Percentiles rank a stretch among this genome's conserved stretches.
These are phyloP conservation scores for Metarhizium album DNA, from an alignment of 2,329 filamentous ascomycete species.

Conservation along the genomic window DNA sequence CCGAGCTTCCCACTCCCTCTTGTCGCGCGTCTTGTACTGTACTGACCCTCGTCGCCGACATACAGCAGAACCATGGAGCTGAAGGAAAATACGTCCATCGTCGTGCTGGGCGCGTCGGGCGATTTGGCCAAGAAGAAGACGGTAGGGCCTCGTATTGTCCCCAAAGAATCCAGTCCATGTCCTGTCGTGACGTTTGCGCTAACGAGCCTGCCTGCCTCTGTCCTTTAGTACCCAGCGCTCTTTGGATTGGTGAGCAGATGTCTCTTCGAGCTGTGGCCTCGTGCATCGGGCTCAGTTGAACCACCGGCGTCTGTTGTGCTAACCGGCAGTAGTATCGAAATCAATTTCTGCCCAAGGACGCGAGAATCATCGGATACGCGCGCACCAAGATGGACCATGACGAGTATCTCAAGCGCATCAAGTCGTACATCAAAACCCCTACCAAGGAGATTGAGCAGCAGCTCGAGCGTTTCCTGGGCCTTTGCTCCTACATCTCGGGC, in stretches of 20 bases:
- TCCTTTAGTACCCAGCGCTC: slow-evolving; percentile 74
- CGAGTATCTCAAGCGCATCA: slow-evolving; percentile 88
- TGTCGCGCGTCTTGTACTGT: neutral
- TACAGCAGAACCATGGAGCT: slow-evolving; percentile 70
- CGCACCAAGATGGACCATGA: slow-evolving; percentile 98
- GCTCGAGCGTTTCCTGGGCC: slow-evolving; percentile 74
- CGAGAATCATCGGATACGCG: slow-evolving; percentile 96
- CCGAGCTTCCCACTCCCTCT: slow-evolving; percentile 2
- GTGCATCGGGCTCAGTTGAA: neutral
- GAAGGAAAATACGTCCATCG: slow-evolving; percentile 95
- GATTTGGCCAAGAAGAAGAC: slow-evolving; percentile 99
- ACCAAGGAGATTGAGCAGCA: slow-evolving; percentile 97
- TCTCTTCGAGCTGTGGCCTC: neutral
- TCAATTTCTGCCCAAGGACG: slow-evolving; percentile 94
- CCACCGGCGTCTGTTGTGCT: neutral
- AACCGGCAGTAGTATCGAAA: slow-evolving; percentile 67
- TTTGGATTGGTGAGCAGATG: slow-evolving; percentile 75
- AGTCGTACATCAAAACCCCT: slow-evolving; percentile 97
- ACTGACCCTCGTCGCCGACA: slow-evolving; percentile 6
- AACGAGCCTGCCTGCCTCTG: slow-evolving; percentile 11
- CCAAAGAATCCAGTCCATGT: slow-evolving; percentile 6
- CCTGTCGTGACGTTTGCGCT: slow-evolving; percentile 7
- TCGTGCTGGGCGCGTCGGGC: slow-evolving; percentile 93
- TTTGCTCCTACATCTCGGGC: slow-evolving; percentile 91
- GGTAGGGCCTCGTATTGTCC: slow-evolving; percentile 37